Conservation (phyloP, 2,329 filamentous ascomycete genomes). For the Fusarium sp. region DNA sequence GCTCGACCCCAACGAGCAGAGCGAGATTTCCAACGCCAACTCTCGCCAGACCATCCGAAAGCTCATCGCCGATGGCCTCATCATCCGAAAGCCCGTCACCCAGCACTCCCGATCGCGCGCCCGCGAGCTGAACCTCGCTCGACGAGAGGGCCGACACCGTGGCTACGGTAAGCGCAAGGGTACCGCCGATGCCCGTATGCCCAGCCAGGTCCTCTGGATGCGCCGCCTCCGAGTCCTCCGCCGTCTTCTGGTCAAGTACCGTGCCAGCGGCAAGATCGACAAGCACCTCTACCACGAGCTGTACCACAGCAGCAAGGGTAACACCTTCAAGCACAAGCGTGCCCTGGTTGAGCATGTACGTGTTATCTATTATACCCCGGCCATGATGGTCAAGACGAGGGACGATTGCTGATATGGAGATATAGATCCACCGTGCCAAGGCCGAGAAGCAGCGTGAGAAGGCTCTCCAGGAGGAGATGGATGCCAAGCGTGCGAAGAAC, state of each 20-base stretch:
- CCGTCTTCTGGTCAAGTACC: slow-evolving; percentile 99
- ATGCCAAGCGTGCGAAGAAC: slow-evolving; percentile 99
- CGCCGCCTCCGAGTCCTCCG: slow-evolving; percentile 99
- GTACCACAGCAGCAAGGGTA: slow-evolving; percentile 99
- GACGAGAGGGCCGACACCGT: slow-evolving; percentile 96
- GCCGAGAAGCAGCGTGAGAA: slow-evolving; percentile 98
- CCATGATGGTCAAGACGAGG: neutral
- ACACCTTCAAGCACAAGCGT: slow-evolving; percentile 99
- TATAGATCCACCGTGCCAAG: slow-evolving; percentile 99
- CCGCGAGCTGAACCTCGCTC: slow-evolving; percentile 92
- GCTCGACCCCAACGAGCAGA: slow-evolving; percentile 99
- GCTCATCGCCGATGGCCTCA: slow-evolving; percentile 99
- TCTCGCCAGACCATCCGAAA: slow-evolving; percentile 99
- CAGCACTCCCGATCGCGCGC: slow-evolving; percentile 99
- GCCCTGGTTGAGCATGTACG: slow-evolving; percentile 99
- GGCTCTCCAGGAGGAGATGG: slow-evolving; percentile 99
- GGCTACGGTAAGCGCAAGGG: slow-evolving; percentile 99
- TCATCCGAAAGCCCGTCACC: slow-evolving; percentile 99
- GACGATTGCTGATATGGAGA: slow-evolving; percentile 33
- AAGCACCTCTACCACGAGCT: slow-evolving; percentile 99
- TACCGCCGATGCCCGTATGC: slow-evolving; percentile 99
- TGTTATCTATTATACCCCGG: slow-evolving; percentile 49
- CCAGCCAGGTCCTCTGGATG: slow-evolving; percentile 99
- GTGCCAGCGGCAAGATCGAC: slow-evolving; percentile 99
- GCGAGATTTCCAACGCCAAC: slow-evolving; percentile 99